These are phyloP conservation scores for Chytriomyces sp. DNA, from an alignment of 192 early-diverging fungal species.

Conservation along the genomic window DNA sequence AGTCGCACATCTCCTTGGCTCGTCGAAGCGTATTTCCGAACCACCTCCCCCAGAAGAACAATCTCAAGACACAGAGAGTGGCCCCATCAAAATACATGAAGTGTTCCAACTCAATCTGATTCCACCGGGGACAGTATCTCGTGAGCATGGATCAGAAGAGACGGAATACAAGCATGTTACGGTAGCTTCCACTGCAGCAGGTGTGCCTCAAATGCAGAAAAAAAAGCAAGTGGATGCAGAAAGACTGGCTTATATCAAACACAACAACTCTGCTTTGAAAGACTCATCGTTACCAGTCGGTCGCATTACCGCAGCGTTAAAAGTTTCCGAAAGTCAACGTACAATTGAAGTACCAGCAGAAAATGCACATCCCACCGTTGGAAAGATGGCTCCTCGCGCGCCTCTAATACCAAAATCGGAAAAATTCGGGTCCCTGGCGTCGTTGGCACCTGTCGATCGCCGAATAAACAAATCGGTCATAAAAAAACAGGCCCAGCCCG, in stretches of 20 bases:
- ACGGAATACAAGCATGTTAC: neutral
- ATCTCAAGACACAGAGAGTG: neutral
- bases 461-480: neutral
- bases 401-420: neutral
- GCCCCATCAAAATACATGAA: slow-evolving; percentile 8
- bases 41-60: neutral
- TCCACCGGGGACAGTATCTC: neutral
- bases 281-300: neutral
- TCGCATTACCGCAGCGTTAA: neutral
- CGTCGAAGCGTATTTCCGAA: neutral
- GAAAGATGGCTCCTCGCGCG: neutral
- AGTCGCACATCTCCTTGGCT: neutral
- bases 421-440: neutral
- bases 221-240: neutral
- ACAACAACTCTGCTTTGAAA: neutral
- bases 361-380: neutral
- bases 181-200: neutral
- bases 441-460: neutral
- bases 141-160: neutral
- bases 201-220: neutral
- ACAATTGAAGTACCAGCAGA: neutral
- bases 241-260: neutral
- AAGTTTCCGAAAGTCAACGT: neutral
- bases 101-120: slow-evolving; percentile 5
- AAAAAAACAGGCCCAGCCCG: neutral